phyloP scores from a whole-genome alignment of 305 asterid genomes.

The Stenogyne calaminthoides region DNA sequence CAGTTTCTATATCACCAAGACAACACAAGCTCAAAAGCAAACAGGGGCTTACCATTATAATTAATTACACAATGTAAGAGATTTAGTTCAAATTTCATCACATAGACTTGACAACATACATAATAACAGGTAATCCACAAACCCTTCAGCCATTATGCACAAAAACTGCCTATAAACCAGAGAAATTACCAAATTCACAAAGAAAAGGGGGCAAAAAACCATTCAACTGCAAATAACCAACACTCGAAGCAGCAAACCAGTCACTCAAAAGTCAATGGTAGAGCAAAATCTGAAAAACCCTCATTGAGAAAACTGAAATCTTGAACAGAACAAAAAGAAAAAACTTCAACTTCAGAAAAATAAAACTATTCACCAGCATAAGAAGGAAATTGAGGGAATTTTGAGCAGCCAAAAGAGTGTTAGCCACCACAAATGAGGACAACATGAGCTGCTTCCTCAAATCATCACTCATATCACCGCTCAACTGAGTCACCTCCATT shows the following conservation, averaged over 20 bases:
- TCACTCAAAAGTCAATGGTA: constrained; percentile 18
- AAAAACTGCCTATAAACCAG: constrained; percentile 7
- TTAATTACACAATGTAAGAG: background rate
- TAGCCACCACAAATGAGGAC: constrained; percentile 36
- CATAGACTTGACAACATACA: constrained; percentile 1
- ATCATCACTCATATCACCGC: constrained; percentile 34
- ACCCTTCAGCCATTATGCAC: background rate
- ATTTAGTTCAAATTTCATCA: background rate
- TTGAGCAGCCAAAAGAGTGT: constrained; percentile 36
- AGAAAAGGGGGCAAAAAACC: background rate
- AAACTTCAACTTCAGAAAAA: background rate
- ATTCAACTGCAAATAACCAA: constrained; percentile 9
- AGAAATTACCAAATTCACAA: constrained; percentile 8
- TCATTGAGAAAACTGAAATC: constrained; percentile 32
- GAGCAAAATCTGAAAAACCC: constrained; percentile 31
- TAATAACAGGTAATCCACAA: background rate
- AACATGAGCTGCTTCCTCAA: constrained; percentile 32
- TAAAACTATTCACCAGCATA: constrained; percentile 44
- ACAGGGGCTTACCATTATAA: background rate
- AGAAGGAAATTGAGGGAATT: constrained; percentile 38
- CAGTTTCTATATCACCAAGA: background rate
- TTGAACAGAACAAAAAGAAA: background rate
- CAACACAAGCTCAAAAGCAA: background rate
- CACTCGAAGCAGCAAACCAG: constrained; percentile 20
- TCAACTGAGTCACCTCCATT: constrained; percentile 40